Evolutionary conservation across 1,284 basidiomycete genomes (phyloP), one percentile per base, ranked within the genome.

Genomic region (Ganoderma lingzhi): DNA sequence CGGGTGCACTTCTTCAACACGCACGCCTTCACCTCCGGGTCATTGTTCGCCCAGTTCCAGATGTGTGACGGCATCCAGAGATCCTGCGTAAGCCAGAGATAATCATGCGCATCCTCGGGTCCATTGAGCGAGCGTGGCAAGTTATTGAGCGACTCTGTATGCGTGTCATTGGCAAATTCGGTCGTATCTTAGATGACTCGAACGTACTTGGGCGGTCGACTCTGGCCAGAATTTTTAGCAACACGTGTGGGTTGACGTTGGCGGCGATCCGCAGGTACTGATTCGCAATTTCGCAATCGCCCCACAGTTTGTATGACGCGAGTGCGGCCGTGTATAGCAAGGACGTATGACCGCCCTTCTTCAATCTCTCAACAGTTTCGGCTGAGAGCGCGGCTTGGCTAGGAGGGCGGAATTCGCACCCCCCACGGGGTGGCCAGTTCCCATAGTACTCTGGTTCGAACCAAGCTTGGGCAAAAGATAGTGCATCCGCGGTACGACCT

Each of bases 31-130:
- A 78, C 81, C 48, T 80, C 78, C 6, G 74, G 66, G 66, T 81
- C 77, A 23, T 74, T 75, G 70, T 83, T 78, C 14, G 80, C 82
- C 84, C 84, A 85, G 6, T 79, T 76, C 84, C 84, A 85, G 10
- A 83, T 81, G 63, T 79, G 77, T 6, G 76, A 71, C 12, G 76
- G 76, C 80, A 82, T 83, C 84, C 83, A 85, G 2, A 85, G 76
- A 63, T 84, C 81, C 66, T 85, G 84, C 0, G 82, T 79, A 1
- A 84, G 73, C 81, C 80, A 85, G 2, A 85, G 75, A 71, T 85
- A 84, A 73, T 85, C 84, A 53, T 84, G 82, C 32, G 83, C 83
- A 39, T 81, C 81, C 70, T 84, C 83, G 0, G 80, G 76, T 9
- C 82, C 80, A 70, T 84, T 83, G 17, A 66, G 14, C 2, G 70